Conservation (phyloP, 768 basidiomycete genomes). For the Leccinellum luteum region DNA sequence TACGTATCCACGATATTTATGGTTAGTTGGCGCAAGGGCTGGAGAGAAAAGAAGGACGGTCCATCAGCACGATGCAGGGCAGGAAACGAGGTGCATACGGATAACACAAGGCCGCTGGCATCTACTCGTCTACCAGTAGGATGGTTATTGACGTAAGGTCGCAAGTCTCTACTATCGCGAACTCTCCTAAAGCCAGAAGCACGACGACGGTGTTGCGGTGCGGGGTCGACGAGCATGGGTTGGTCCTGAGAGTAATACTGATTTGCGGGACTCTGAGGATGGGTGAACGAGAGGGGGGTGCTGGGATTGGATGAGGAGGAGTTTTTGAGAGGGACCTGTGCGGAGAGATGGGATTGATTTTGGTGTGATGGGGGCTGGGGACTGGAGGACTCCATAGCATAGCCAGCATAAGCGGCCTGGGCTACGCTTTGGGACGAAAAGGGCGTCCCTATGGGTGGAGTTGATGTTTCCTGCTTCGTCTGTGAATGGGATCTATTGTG, state of each 20-base stretch:
- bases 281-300: slow-evolving; percentile 69
- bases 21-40: slow-evolving; percentile 72
- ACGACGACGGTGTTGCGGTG: slow-evolving; percentile 57
- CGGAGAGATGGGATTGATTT: slow-evolving; percentile 49
- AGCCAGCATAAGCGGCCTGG: slow-evolving; percentile 45
- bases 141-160: slow-evolving; percentile 65
- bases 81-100: slow-evolving; percentile 51
- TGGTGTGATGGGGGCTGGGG: slow-evolving; percentile 53
- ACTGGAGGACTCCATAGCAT: slow-evolving; percentile 64
- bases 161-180: slow-evolving; percentile 71
- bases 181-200: slow-evolving; percentile 78
- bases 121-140: slow-evolving; percentile 74
- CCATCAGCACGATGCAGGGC: slow-evolving; percentile 10
- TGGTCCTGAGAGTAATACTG: slow-evolving; percentile 66
- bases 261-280: slow-evolving; percentile 47
- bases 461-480: slow-evolving; percentile 48
- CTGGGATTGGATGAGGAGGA: slow-evolving; percentile 61
- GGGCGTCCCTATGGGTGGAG: slow-evolving; percentile 47
- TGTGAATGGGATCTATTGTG: slow-evolving; percentile 60
- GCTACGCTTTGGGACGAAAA: slow-evolving; percentile 54
- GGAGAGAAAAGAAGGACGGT: not conserved
- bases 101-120: slow-evolving; percentile 70
- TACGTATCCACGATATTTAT: slow-evolving; percentile 88
- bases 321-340: slow-evolving; percentile 47
- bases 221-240: slow-evolving; percentile 67